Percentiles rank a stretch among this genome's conserved stretches.
phyloP scores from a whole-genome alignment of 768 basidiomycete species.

The Termitomyces sp. region DNA sequence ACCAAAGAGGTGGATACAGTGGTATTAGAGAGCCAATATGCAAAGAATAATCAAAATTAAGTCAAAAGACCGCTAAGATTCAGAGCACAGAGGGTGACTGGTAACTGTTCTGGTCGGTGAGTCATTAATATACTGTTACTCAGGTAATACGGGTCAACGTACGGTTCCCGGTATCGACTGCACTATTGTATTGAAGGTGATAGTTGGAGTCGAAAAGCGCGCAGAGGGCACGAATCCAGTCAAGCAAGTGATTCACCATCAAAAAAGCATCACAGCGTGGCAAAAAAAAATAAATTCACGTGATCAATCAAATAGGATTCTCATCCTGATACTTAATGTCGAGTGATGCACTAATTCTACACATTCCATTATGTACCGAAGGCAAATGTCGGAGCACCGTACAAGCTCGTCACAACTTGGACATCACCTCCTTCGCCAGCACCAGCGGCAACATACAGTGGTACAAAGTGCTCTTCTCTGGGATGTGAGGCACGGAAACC shows the following conservation, averaged over 20 bases:
- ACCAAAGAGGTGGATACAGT: constrained; percentile 2
- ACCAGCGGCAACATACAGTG: constrained; percentile 71
- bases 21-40: neutral
- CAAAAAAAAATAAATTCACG: constrained; percentile 10
- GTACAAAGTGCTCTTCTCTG: constrained; percentile 77
- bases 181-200: constrained; percentile 8
- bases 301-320: no score
- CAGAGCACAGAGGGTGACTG: neutral
- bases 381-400: constrained; percentile 60
- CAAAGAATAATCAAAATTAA: neutral
- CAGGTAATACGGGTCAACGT: neutral
- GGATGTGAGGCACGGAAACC: constrained; percentile 70
- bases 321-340: no score
- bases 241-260: constrained; percentile 9
- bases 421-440: constrained; percentile 56
- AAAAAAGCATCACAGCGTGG: constrained; percentile 10
- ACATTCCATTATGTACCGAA: constrained; percentile 43
- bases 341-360: no score
- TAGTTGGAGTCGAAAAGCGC: constrained; percentile 8
- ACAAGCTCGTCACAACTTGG: constrained; percentile 43
- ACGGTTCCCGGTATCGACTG: constrained; percentile 6
- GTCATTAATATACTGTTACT: neutral
- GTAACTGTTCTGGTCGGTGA: neutral
- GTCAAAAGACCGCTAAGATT: neutral
- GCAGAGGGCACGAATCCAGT: constrained; percentile 7